These are phyloP conservation scores for Coniferiporia sulphurascens DNA, from an alignment of 1,284 basidiomycete genomes.

Conservation along the genomic window DNA sequence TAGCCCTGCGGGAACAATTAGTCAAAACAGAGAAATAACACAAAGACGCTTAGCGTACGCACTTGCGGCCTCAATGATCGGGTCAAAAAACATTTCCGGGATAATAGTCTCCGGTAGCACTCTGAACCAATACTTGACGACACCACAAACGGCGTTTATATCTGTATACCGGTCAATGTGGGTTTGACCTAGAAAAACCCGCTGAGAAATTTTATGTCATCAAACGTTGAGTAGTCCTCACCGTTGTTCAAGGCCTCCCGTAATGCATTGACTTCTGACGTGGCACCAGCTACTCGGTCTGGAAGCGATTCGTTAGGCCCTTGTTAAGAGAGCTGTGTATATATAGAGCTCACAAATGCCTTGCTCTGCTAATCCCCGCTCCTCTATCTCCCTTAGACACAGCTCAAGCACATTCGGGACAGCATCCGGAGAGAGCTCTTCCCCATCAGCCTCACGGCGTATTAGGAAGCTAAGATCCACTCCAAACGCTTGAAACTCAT, in stretches of 20 bases:
- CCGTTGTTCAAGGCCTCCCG: conserved; percentile 72
- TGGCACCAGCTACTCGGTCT: conserved; percentile 83
- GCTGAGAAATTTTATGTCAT: background rate
- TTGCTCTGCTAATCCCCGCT: conserved; percentile 69
- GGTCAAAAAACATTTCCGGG: conserved; percentile 60
- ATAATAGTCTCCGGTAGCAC: conserved; percentile 74
- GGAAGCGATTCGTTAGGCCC: conserved; percentile 5
- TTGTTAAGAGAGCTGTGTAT: background rate
- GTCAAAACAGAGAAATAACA: no score
- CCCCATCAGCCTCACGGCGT: conserved; percentile 52
- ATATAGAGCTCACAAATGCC: conserved; percentile 68
- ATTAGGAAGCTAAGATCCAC: conserved; percentile 68
- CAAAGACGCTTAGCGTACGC: conserved; percentile 25
- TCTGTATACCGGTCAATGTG: conserved; percentile 59
- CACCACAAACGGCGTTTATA: conserved; percentile 75
- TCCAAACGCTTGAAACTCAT: conserved; percentile 56
- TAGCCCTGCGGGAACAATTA: conserved; percentile 39
- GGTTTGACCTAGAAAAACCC: conserved; percentile 41
- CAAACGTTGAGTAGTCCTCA: conserved; percentile 23
- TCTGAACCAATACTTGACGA: conserved; percentile 81
- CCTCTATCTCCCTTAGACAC: conserved; percentile 66
- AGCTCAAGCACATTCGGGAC: conserved; percentile 62
- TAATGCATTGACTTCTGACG: conserved; percentile 59
- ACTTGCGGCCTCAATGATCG: conserved; percentile 69
- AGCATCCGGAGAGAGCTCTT: conserved; percentile 46